phyloP scores from a whole-genome alignment of 352 stramenopile species.

The Aphanomyces stellatus region DNA sequence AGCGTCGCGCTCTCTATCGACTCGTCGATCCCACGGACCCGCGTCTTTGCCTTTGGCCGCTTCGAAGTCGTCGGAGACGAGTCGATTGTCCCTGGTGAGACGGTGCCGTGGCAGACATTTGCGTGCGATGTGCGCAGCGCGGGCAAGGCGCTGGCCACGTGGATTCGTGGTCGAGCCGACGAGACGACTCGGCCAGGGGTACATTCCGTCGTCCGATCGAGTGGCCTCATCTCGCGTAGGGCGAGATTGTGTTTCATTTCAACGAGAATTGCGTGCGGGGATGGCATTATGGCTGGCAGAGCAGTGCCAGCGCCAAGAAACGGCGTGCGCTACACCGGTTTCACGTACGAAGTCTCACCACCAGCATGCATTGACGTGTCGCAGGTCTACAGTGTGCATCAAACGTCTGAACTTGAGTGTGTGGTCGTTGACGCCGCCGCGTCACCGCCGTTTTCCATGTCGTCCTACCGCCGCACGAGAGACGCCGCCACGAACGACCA shows the following conservation, averaged over 20 bases:
- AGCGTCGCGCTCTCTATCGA: not conserved
- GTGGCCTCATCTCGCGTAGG: too few species aligned
- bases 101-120: not conserved
- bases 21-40: not conserved
- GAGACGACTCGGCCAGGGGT: not conserved
- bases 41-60: not conserved
- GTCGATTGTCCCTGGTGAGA: not conserved
- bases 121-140: slow-evolving; percentile 1
- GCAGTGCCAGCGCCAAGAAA: slow-evolving; percentile 5
- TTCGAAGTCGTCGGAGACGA: not conserved
- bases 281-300: slow-evolving; percentile 13
- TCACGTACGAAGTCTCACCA: not conserved
- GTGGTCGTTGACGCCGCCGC: not conserved
- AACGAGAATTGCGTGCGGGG: slow-evolving; percentile 4
- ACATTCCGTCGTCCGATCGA: not conserved
- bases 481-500: not conserved
- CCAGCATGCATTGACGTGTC: not conserved
- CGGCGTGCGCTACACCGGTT: not conserved
- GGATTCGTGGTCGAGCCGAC: not conserved
- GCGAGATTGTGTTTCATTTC: slow-evolving; percentile 2
- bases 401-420: not conserved
- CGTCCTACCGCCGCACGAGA: not conserved
- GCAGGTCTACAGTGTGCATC: slow-evolving; percentile 1
- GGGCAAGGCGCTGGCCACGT: not conserved
- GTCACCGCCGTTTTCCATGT: not conserved